These are phyloP conservation scores for Candida ascalaphidarum DNA, from an alignment of 805 yeast genomes.

Conservation along the genomic window DNA sequence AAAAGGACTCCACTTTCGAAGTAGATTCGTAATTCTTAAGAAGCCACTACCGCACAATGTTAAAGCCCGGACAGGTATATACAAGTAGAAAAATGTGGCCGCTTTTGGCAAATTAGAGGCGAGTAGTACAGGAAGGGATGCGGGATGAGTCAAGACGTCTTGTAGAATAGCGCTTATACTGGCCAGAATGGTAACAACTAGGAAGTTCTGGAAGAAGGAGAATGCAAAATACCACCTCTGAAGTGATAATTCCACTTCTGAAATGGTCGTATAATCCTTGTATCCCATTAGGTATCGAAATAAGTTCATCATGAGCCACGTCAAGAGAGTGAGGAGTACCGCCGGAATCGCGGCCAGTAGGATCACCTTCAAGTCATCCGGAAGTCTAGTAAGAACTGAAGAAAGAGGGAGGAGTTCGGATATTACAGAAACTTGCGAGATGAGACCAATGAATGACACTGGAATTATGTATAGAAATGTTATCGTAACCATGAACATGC, in stretches of 20 bases:
- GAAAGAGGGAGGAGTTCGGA: slow-evolving; percentile 52
- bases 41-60: slow-evolving; percentile 69
- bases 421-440: slow-evolving; percentile 66
- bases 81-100: slow-evolving; percentile 78
- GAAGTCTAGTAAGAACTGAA: no score
- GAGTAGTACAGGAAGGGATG: slow-evolving; percentile 59
- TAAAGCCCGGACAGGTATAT: slow-evolving; percentile 64
- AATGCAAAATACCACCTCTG: slow-evolving; percentile 76
- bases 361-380: no score
- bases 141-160: slow-evolving; percentile 59
- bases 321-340: slow-evolving; percentile 50
- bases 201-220: slow-evolving; percentile 71
- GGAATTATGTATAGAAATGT: slow-evolving; percentile 70
- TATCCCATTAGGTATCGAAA: slow-evolving; percentile 46
- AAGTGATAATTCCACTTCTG: slow-evolving; percentile 57
- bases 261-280: slow-evolving; percentile 54
- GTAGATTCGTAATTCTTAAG: slow-evolving; percentile 47
- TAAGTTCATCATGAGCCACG: slow-evolving; percentile 51
- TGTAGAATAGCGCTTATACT: slow-evolving; percentile 60
- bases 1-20: no score
- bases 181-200: slow-evolving; percentile 79
- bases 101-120: slow-evolving; percentile 81
- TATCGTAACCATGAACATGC: slow-evolving; percentile 36
- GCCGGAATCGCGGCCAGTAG: slow-evolving; percentile 75
- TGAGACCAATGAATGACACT: slow-evolving; percentile 68